These are phyloP conservation scores for Hermanozyma aechmeae DNA, from an alignment of 805 yeast genomes.

Conservation along the genomic window DNA sequence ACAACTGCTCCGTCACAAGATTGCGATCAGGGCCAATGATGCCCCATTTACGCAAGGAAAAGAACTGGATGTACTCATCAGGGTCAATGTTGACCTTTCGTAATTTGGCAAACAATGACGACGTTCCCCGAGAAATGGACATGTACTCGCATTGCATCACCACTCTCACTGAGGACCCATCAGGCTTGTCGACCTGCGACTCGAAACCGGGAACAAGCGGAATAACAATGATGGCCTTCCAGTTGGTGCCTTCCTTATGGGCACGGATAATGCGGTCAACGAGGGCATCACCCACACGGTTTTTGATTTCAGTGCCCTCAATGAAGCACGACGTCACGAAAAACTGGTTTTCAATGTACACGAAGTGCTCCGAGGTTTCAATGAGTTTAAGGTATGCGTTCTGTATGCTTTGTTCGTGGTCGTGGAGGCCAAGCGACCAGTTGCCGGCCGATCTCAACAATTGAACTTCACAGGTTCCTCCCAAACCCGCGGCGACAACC, in stretches of 20 bases:
- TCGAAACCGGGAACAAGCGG: constrained; percentile 98
- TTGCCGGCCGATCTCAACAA: constrained; percentile 78
- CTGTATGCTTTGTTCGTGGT: constrained; percentile 83
- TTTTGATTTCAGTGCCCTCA: constrained; percentile 76
- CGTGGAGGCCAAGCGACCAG: constrained; percentile 88
- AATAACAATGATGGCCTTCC: constrained; percentile 88
- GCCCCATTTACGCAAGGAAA: constrained; percentile 93
- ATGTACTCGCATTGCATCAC: constrained; percentile 95
- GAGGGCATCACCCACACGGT: constrained; percentile 90
- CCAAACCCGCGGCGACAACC: constrained; percentile 46
- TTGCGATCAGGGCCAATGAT: constrained; percentile 67
- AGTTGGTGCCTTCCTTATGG: constrained; percentile 58
- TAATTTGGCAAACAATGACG: constrained; percentile 79
- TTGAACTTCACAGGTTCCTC: constrained; percentile 90
- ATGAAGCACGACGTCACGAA: constrained; percentile 83
- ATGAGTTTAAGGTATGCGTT: constrained; percentile 85
- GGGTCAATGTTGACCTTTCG: constrained; percentile 77
- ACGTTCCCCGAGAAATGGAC: constrained; percentile 84
- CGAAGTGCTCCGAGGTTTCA: constrained; percentile 86
- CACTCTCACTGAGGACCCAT: constrained; percentile 89
- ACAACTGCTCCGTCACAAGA: constrained; percentile 82
- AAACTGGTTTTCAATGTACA: constrained; percentile 93
- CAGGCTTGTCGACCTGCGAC: constrained; percentile 85
- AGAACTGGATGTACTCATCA: constrained; percentile 84
- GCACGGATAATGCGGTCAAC: constrained; percentile 95